Base-by-base conservation (phyloP, 129 eudicot species). In the Ambrosia trifida region DNA sequence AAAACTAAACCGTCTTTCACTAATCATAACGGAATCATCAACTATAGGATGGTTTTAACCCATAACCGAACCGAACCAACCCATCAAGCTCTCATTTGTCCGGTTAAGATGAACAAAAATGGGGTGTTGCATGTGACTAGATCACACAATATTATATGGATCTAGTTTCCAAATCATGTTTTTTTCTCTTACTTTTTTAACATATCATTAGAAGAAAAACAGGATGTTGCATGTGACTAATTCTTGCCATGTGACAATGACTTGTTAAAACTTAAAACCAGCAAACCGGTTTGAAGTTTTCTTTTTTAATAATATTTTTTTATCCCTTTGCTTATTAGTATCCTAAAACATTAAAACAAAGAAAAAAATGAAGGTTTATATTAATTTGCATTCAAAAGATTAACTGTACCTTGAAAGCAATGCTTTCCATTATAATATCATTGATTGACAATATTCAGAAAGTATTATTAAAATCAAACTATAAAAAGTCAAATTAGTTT, bases 221-320 rank as follows among this genome's bases (percentile, higher is more conserved):
- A 20, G 61, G 64, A 24, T 28, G 64, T 57, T 6, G 64, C 64
- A 57, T 30, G 64, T 57, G 61, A 54, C 33, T 54, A 19, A 54
- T 54, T 54, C 61, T 54, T 54, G 13, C 61, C 61, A 20, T 20
- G 35, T 19, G 64, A 28, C 64, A 52, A 17, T 28, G 64, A 57
- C 64, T 57, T 57, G 17, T 57, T 28, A 28, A 56, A 57, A 57
- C 64, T 57, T 57, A 24, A 30, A 57, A 57, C 64, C 7, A 11
- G 14, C 10, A 57, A 57, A 28, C 38, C 40, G 18, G 64, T 57
- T 57, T 11, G 5, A 24, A 30, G 44, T 40, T 40, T 40, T 40
- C 44, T 40, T 40, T 40, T 4, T 1, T 3, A 28, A 57, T 5
- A 28, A 20, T 9, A 19, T 9, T 3, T n/a, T 24, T 57, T 24